These are phyloP conservation scores for Alnus glutinosa DNA, from an alignment of 306 rosid genomes.

Conservation along the genomic window DNA sequence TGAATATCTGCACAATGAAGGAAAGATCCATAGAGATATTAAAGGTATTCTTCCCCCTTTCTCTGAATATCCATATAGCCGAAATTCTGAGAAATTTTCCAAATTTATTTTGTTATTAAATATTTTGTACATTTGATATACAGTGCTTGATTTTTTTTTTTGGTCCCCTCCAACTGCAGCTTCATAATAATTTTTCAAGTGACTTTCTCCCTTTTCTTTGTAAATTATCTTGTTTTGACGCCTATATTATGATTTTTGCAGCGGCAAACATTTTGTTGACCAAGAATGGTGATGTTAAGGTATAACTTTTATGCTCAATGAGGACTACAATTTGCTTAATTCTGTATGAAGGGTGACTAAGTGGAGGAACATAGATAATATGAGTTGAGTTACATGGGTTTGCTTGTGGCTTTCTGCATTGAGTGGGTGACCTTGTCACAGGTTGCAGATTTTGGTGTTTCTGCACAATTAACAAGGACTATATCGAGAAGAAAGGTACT, in stretches of 20 bases:
- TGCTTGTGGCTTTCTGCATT: slow-evolving; percentile 29
- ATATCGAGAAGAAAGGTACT: slow-evolving; percentile 97
- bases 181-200: slow-evolving; percentile 7
- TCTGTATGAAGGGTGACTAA: slow-evolving; percentile 15
- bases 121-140: background rate
- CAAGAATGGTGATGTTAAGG: slow-evolving; percentile 98
- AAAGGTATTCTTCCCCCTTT: slow-evolving; percentile 56
- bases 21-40: slow-evolving; percentile 96
- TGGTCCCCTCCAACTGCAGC: slow-evolving; percentile 9
- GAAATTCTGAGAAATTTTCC: background rate
- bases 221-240: slow-evolving; percentile 32
- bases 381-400: slow-evolving; percentile 32
- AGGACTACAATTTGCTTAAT: slow-evolving; percentile 13
- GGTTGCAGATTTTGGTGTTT: slow-evolving; percentile 99
- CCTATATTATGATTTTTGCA: slow-evolving; percentile 53
- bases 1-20: slow-evolving; percentile 91
- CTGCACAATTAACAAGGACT: slow-evolving; percentile 97
- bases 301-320: slow-evolving; percentile 34
- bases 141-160: slow-evolving; percentile 1
- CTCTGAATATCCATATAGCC: background rate
- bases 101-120: background rate
- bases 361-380: slow-evolving; percentile 24
- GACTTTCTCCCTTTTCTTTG: slow-evolving; percentile 21
- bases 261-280: slow-evolving; percentile 95
- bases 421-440: slow-evolving; percentile 43